These are phyloP conservation scores for Diplodia scrobiculata DNA, from an alignment of 2,329 filamentous ascomycete species.

Conservation along the genomic window DNA sequence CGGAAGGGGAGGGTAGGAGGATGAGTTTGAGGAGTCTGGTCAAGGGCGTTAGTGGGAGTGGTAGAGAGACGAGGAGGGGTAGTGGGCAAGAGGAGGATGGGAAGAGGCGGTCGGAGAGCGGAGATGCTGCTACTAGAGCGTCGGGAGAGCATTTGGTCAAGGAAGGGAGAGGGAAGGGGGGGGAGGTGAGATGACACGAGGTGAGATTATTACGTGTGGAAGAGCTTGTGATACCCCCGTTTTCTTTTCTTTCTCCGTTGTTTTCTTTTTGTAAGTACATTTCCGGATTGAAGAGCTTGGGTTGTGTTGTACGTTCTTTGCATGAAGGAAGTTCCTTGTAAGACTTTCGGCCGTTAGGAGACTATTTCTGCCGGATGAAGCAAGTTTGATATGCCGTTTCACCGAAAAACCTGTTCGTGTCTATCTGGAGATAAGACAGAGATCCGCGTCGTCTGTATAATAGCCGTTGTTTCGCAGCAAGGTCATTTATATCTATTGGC, in stretches of 20 bases:
- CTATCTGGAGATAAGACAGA: too few species aligned
- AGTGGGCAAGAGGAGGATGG: not conserved
- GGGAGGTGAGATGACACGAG: not conserved
- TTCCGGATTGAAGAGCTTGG: too few species aligned
- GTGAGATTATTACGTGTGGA: not conserved
- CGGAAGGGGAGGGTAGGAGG: not conserved
- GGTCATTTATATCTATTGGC: too few species aligned
- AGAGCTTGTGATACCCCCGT: not conserved
- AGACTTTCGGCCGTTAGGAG: too few species aligned
- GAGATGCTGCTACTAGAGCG: not conserved
- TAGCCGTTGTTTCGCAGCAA: too few species aligned
- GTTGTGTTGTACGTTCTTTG: too few species aligned
- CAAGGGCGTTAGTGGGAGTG: not conserved
- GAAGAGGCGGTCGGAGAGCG: not conserved
- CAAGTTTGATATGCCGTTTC: too few species aligned
- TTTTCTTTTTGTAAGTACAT: not conserved
- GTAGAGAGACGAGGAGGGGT: not conserved
- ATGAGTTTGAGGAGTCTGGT: not conserved
- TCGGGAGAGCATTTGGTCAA: not conserved
- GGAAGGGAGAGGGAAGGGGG: not conserved
- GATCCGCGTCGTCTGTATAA: too few species aligned
- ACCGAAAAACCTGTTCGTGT: too few species aligned
- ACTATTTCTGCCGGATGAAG: too few species aligned
- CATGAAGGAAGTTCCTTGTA: too few species aligned
- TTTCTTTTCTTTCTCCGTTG: not conserved